Evolutionary conservation across 208 protist genomes (phyloP).

Genomic region (Leishmania turanica): DNA sequence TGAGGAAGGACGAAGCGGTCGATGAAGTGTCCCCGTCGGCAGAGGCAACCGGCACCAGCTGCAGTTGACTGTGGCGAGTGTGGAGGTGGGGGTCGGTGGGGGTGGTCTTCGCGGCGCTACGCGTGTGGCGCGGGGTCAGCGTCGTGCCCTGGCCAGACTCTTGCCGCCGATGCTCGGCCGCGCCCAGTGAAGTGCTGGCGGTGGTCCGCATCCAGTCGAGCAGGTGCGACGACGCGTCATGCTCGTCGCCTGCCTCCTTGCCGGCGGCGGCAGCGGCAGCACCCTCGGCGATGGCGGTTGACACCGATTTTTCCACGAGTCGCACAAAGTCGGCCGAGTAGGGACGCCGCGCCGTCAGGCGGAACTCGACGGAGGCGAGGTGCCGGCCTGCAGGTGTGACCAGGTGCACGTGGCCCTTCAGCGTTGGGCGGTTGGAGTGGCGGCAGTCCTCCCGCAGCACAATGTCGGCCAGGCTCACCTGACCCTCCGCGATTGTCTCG

Average conservation of each 20-base stretch:
- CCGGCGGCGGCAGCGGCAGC: neutral
- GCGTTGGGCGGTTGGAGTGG: conserved; percentile 51
- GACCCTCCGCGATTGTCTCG: conserved; percentile 84
- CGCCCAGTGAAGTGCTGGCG: conserved; percentile 16
- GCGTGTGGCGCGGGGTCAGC: neutral
- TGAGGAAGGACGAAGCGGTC: conserved; percentile 25
- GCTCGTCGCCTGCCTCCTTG: neutral
- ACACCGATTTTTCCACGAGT: conserved; percentile 38
- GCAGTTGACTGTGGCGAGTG: conserved; percentile 14
- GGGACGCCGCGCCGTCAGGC: conserved; percentile 73
- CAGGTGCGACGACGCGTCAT: conserved; percentile 11
- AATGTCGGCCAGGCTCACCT: conserved; percentile 62
- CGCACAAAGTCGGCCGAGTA: conserved; percentile 67
- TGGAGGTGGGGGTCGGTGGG: neutral
- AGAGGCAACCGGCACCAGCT: conserved; percentile 23
- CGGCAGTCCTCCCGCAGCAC: conserved; percentile 45
- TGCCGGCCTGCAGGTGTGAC: conserved; percentile 46
- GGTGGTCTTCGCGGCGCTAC: neutral
- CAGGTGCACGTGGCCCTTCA: conserved; percentile 78
- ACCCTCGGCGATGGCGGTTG: neutral
- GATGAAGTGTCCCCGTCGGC: conserved; percentile 22
- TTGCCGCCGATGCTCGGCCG: conserved; percentile 3
- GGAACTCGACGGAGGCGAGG: conserved; percentile 87
- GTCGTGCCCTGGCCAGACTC: neutral
- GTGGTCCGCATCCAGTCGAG: conserved; percentile 29